Conservation (phyloP, 176 grass and related monocot genomes). For the Zea luxurians region DNA sequence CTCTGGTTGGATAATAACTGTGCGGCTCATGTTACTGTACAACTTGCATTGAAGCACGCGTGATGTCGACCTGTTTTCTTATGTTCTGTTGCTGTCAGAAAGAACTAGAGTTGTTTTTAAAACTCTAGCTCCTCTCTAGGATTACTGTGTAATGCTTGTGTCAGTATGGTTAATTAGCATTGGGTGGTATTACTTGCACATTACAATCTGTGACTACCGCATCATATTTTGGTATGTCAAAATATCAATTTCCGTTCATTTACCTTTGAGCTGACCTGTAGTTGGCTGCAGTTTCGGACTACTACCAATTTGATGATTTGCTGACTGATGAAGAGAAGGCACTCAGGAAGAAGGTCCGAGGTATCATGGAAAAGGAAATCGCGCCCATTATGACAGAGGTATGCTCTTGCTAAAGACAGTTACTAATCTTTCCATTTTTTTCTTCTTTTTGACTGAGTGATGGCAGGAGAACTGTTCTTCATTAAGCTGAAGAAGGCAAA, state of each 20-base stretch:
- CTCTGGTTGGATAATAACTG: conserved; percentile 7
- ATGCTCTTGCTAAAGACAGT: conserved; percentile 36
- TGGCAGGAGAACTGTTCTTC: not conserved
- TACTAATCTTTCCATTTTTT: not conserved
- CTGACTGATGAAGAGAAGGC: conserved; percentile 66
- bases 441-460: not conserved
- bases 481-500: not conserved
- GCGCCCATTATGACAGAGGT: conserved; percentile 90
- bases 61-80: not conserved
- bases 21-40: not conserved
- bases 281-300: conserved; percentile 74
- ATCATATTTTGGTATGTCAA: not conserved
- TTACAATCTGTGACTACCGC: not conserved
- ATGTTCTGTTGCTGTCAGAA: not conserved
- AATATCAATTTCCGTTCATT: not conserved
- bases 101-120: not conserved
- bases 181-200: not conserved
- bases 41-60: not conserved
- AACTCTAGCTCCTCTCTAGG: not conserved
- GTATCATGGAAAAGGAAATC: conserved; percentile 78
- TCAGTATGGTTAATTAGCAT: not conserved
- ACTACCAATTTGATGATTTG: conserved; percentile 94
- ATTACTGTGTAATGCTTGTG: not conserved
- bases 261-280: conserved; percentile 14
- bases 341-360: conserved; percentile 65